These are phyloP conservation scores for Boletus huronensis DNA, from an alignment of 768 basidiomycete species.

Conservation along the genomic window DNA sequence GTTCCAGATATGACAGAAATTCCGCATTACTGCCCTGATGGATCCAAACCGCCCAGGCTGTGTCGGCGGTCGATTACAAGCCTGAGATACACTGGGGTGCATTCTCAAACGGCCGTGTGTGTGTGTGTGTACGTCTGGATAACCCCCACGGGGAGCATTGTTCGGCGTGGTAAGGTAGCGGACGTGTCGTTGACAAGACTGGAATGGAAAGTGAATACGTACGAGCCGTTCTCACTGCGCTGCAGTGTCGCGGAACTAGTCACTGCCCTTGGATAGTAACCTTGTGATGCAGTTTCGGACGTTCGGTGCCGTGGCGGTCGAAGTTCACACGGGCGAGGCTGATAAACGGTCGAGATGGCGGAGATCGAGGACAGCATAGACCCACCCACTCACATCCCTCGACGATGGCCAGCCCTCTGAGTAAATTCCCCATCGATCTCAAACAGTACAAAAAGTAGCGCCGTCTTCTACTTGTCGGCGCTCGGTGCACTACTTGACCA, in stretches of 20 bases:
- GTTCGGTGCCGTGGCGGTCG: too few relatives aligned
- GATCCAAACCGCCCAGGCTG: neutral
- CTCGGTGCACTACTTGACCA: neutral
- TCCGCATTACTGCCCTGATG: neutral
- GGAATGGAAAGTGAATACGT: constrained; percentile 7
- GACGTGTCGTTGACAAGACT: neutral
- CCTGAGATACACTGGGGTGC: neutral
- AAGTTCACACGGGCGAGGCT: constrained; percentile 26
- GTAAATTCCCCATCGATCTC: constrained; percentile 74
- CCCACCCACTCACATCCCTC: neutral
- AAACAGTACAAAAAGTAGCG: constrained; percentile 67
- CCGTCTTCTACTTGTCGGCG: neutral
- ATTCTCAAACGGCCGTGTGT: neutral
- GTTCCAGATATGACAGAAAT: neutral
- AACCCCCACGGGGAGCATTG: neutral
- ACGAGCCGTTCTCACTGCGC: constrained; percentile 10
- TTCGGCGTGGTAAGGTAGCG: neutral
- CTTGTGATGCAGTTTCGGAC: too few relatives aligned
- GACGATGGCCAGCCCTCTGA: constrained; percentile 39
- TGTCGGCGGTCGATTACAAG: constrained; percentile 1
- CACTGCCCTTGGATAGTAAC: neutral
- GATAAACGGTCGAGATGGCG: constrained; percentile 20
- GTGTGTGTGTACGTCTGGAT: neutral
- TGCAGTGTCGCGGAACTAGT: constrained; percentile 8
- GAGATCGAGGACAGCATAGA: neutral